phyloP scores from a whole-genome alignment of 495 filamentous ascomycete genomes.

The Xylaria scruposa region DNA sequence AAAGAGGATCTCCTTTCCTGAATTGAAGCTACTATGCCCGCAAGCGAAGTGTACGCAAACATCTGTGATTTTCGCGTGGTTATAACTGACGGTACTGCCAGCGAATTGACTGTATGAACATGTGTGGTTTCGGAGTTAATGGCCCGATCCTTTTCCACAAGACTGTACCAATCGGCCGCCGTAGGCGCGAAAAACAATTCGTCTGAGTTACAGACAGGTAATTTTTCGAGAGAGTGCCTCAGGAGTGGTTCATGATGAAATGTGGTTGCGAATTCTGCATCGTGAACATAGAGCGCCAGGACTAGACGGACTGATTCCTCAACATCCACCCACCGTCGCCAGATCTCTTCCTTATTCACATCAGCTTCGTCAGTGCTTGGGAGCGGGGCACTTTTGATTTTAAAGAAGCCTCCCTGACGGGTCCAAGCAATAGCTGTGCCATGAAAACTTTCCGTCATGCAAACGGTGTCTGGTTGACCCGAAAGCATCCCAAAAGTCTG shows the following conservation, averaged over 20 bases:
- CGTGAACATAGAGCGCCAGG: slow-evolving; percentile 21
- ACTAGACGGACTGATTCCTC: slow-evolving; percentile 26
- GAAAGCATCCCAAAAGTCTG: slow-evolving; percentile 51
- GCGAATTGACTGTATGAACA: neutral
- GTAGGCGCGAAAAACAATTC: slow-evolving; percentile 43
- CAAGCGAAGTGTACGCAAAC: slow-evolving; percentile 23
- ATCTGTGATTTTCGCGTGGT: slow-evolving; percentile 23
- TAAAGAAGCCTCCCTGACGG: slow-evolving; percentile 36
- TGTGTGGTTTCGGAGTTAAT: neutral
- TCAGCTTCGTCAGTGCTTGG: slow-evolving; percentile 15
- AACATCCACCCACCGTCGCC: slow-evolving; percentile 23
- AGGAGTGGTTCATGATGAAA: slow-evolving; percentile 46
- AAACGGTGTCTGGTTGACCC: slow-evolving; percentile 31
- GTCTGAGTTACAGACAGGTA: slow-evolving; percentile 36
- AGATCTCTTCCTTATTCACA: slow-evolving; percentile 13
- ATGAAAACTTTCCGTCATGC: slow-evolving; percentile 43
- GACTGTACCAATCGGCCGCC: slow-evolving; percentile 38
- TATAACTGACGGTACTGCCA: neutral
- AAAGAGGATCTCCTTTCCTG: slow-evolving; percentile 22
- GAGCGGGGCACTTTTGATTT: slow-evolving; percentile 29
- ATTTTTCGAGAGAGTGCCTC: slow-evolving; percentile 32
- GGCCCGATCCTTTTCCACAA: slow-evolving; percentile 1
- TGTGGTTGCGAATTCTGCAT: slow-evolving; percentile 45
- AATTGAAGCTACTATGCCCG: slow-evolving; percentile 24
- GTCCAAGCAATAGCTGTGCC: slow-evolving; percentile 51